Conservation (phyloP, 257 asterid species). For the Salvia splendens region DNA sequence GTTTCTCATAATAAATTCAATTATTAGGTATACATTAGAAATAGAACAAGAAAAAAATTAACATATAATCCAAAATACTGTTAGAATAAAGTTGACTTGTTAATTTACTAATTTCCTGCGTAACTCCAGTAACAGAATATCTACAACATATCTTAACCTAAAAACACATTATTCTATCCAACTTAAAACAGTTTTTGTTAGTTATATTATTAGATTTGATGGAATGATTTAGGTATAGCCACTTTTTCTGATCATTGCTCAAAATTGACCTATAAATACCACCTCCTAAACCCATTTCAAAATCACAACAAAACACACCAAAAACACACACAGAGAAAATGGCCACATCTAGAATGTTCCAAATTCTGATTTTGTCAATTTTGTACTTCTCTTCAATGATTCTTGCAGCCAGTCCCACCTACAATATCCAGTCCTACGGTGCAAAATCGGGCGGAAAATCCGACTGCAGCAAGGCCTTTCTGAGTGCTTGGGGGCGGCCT, state of each 20-base stretch:
- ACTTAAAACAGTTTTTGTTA: slow-evolving; percentile 31
- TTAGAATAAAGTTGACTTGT: no score
- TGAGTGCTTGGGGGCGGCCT: slow-evolving; percentile 53
- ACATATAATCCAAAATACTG: no score
- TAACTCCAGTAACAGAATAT: neutral
- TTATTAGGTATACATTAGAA: neutral
- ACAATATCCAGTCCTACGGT: slow-evolving; percentile 42
- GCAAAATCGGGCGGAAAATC: slow-evolving; percentile 48
- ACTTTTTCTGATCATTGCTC: neutral
- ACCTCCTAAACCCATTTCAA: neutral
- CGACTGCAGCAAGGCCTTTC: slow-evolving; percentile 43
- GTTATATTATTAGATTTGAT: slow-evolving; percentile 29
- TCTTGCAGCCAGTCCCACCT: slow-evolving; percentile 35
- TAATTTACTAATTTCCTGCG: slow-evolving; percentile 8
- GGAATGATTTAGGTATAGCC: neutral
- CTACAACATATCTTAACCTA: slow-evolving; percentile 2
- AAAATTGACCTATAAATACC: slow-evolving; percentile 33
- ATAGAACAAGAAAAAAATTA: neutral
- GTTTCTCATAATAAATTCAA: neutral
- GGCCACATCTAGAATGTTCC: slow-evolving; percentile 23
- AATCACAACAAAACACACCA: neutral
- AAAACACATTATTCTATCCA: neutral
- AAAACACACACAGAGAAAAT: slow-evolving; percentile 5
- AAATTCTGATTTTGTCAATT: slow-evolving; percentile 27
- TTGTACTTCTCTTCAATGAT: slow-evolving; percentile 15